Conservation (phyloP, 2,329 filamentous ascomycete species). For the Curvularia verruculosa region DNA sequence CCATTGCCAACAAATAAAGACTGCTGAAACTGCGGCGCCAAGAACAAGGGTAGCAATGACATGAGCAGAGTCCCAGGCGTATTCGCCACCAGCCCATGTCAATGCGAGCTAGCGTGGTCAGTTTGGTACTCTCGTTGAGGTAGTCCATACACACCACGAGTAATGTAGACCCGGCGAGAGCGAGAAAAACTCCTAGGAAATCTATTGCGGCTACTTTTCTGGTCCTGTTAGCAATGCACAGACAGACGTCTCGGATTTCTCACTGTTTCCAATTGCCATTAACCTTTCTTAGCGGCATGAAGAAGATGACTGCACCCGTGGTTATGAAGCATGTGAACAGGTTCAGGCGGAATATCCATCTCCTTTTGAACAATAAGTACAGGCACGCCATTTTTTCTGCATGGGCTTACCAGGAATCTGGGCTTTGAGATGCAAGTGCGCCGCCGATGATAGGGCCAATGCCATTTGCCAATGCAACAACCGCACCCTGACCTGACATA, state of each 20-base stretch:
- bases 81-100: conserved; percentile 65
- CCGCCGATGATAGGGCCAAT: conserved; percentile 38
- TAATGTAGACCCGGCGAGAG: conserved; percentile 60
- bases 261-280: conserved; percentile 58
- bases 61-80: conserved; percentile 59
- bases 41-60: conserved; percentile 59
- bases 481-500: conserved; percentile 39
- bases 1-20: conserved; percentile 64
- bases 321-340: conserved; percentile 28
- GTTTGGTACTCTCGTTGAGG: not conserved
- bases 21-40: conserved; percentile 56
- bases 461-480: conserved; percentile 35
- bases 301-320: conserved; percentile 26
- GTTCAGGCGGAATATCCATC: conserved; percentile 47
- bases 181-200: conserved; percentile 62
- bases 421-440: conserved; percentile 30
- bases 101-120: conserved; percentile 45
- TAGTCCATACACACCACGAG: conserved; percentile 56
- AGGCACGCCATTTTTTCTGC: not conserved
- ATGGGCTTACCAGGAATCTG: conserved; percentile 22
- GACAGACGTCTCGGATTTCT: conserved; percentile 19
- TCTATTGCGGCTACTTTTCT: conserved; percentile 57
- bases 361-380: conserved; percentile 10
- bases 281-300: conserved; percentile 53
- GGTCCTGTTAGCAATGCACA: conserved; percentile 2